Conservation (phyloP, 495 filamentous ascomycete genomes). For the Sordaria brevicollis region DNA sequence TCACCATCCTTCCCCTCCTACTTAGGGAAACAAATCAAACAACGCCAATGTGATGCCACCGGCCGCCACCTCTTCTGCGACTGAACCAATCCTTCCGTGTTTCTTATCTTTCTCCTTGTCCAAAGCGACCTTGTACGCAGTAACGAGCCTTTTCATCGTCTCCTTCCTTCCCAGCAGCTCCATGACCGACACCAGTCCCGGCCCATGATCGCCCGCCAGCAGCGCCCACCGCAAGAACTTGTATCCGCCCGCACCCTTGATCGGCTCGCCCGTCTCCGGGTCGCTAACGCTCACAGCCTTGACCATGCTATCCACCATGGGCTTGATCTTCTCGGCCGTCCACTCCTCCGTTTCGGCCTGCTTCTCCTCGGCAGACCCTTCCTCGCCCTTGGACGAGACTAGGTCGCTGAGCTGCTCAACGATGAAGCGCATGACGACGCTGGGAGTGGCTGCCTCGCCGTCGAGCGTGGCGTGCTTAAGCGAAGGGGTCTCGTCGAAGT, state of each 20-base stretch:
- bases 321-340: neutral
- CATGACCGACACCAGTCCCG: slow-evolving; percentile 49
- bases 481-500: neutral
- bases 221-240: slow-evolving; percentile 61
- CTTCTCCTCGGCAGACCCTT: neutral
- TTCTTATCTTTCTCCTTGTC: neutral
- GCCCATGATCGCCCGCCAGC: slow-evolving; percentile 46
- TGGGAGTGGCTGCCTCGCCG: neutral
- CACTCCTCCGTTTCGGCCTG: neutral
- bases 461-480: neutral
- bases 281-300: neutral
- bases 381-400: neutral
- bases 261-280: slow-evolving; percentile 25
- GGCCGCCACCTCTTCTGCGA: neutral
- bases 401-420: neutral
- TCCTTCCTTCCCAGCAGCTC: slow-evolving; percentile 51
- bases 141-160: slow-evolving; percentile 42
- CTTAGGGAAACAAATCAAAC: neutral
- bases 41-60: neutral
- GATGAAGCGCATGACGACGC: neutral
- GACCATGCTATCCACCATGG: neutral
- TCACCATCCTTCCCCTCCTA: neutral
- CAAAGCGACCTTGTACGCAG: slow-evolving; percentile 23
- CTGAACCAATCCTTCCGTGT: neutral
- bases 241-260: slow-evolving; percentile 30